Base-by-base conservation (phyloP, 805 yeast genomes). In the Kluyveromyces aestuarii region DNA sequence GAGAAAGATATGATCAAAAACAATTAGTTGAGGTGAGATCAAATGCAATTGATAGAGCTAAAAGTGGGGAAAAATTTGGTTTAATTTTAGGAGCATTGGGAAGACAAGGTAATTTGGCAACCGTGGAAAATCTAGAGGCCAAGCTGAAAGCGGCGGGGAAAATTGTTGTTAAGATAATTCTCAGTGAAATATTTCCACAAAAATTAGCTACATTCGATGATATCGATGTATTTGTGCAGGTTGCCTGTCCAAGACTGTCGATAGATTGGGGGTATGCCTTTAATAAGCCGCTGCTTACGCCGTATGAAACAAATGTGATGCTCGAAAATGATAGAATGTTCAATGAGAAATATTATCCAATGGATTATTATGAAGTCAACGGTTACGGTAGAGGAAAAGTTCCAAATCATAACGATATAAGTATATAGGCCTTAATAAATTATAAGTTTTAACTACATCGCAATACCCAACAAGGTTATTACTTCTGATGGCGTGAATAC, bases 211-310 rank as follows among this genome's bases (percentile, higher is more conserved):
- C 86, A 82, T 93, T 93, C 67, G 90, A 87, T 58, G 93, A 87
- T 59, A 79, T 91, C 16, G 99, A 93, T 66, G 95, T 90, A 1
- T 93, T 93, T 74, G 86, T 93, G 13, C 99, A 93, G 67, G 96
- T 93, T 2, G 99, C 99, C 0, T 93, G 99, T 63, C 99, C 99
- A 0, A 74, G 99, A 59, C 70, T 93, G 42, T 87, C 96, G 1
- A 91, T 93, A 40, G 99, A 93, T 65, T 93, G 99, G 99, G 99
- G 99, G 0, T 93, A 93, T 64, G 99, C 99, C 0, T 93, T 93
- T 61, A 81, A 81, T 50, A 86, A 85, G 60, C 99, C 99, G 0
- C 69, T 93, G 40, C 68, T 93, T 50, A 91, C 99, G 0, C 99
- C 99, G 0, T 93, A 93, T 63, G 99, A 93, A 62, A 88, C 96